Evolutionary conservation across 306 rosid genomes (phyloP).

Genomic region (Ammopiptanthus mongolicus): DNA sequence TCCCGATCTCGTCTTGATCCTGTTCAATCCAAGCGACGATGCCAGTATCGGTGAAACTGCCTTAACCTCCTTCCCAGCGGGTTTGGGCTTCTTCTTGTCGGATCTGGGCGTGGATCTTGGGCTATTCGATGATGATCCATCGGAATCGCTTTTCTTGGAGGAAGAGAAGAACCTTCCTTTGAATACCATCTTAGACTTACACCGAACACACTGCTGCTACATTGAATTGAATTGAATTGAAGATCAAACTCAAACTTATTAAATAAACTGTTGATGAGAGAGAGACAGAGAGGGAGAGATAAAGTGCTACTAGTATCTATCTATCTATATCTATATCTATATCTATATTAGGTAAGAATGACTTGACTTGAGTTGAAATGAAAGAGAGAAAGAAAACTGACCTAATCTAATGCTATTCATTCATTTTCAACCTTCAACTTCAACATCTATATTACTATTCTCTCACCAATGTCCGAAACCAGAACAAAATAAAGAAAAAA

Average conservation of each 20-base stretch:
- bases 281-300: neutral
- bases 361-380: no score
- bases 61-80: no score
- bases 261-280: neutral
- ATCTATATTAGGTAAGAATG: no score
- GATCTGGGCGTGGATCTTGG: slow-evolving; percentile 79
- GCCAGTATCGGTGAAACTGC: slow-evolving; percentile 84
- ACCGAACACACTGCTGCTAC: slow-evolving; percentile 39
- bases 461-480: no score
- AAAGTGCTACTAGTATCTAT: no score
- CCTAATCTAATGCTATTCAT: no score
- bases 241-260: neutral
- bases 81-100: slow-evolving; percentile 78
- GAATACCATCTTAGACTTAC: slow-evolving; percentile 64
- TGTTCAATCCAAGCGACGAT: slow-evolving; percentile 81
- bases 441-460: no score
- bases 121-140: slow-evolving; percentile 70
- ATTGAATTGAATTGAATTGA: slow-evolving; percentile 27
- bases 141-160: slow-evolving; percentile 80
- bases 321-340: no score
- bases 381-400: no score
- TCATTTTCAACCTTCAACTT: no score
- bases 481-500: no score
- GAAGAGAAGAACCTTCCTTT: slow-evolving; percentile 94
- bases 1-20: slow-evolving; percentile 97